phyloP scores from a whole-genome alignment of 1,284 basidiomycete genomes.

The Sanguinoderma infundibulare region DNA sequence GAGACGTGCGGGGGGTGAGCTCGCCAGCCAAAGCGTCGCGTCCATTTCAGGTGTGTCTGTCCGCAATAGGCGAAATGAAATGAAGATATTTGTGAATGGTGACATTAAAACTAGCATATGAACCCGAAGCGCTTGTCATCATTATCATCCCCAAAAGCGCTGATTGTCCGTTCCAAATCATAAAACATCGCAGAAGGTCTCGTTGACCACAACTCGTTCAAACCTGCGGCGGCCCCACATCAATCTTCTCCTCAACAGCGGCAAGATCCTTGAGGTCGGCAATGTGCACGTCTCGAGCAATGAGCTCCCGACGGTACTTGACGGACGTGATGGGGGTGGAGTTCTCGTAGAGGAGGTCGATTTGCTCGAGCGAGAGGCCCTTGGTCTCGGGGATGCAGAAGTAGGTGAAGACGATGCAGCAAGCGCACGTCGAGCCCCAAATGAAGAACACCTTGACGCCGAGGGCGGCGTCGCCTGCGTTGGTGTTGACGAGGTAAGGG shows the following conservation, averaged over 20 bases:
- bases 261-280: slow-evolving; percentile 20
- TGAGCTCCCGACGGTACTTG: slow-evolving; percentile 46
- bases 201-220: not conserved
- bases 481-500: slow-evolving; percentile 72
- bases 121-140: not conserved
- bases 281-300: slow-evolving; percentile 34
- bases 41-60: too few relatives aligned
- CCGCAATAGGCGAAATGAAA: not conserved
- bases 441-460: slow-evolving; percentile 89
- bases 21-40: too few relatives aligned
- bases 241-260: not conserved
- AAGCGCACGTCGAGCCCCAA: slow-evolving; percentile 81
- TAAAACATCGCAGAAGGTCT: not conserved
- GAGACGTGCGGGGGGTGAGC: too few relatives aligned
- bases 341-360: slow-evolving; percentile 62
- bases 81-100: not conserved
- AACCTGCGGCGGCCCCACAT: not conserved
- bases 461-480: slow-evolving; percentile 36
- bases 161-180: too few relatives aligned
- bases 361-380: slow-evolving; percentile 75
- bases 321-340: slow-evolving; percentile 49
- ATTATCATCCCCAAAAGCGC: not conserved
- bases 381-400: slow-evolving; percentile 82
- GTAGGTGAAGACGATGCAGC: slow-evolving; percentile 77
- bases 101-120: too few relatives aligned